Evolutionary conservation across 768 basidiomycete species (phyloP), one percentile per base, ranked within the genome.

Genomic region (Lactarius vividus): DNA sequence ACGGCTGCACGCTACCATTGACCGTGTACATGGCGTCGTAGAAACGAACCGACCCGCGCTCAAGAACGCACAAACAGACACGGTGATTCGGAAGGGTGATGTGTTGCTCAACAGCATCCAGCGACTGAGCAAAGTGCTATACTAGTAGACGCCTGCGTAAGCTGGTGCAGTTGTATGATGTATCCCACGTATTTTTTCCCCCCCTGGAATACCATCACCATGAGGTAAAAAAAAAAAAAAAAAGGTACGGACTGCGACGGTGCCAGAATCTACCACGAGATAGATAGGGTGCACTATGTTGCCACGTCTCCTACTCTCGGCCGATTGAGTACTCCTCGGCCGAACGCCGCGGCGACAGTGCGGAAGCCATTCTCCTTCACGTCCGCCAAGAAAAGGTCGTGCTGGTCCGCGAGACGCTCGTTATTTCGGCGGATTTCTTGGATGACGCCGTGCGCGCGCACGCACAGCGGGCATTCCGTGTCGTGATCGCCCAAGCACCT

Each of bases 1-100:
- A 28, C 83, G 96, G 13, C 77, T 99, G 58, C 87, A 92, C 72
- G 91, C 89, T 71, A 87, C 88, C 1, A 98, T 98, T 66, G 96
- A 98, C 81, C 92, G 93, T 72, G 96, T 98, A n/a, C 83, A 89
- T 63, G 93, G 94, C 0, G 84, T 98, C 42, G 94, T 98, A 18
- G 92, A 95, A 78, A 98, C 96, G 29, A 95, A 91, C 57, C 82
- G 93, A 64, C 83, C 85, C 4, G 82, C 85, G 54, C 76, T 83
- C 52, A 89, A 97, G 83, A 91, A 87, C 59, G 88, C 89, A 52
- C 90, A 95, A 72, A 97, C 96, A 74, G 94, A 96, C 74, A 88
- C 87, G 42, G 90, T 98, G n/a, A 84, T 99, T 60, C 90, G 89
- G 76, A 89, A 95, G 79, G 96, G 96, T 2, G 96, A 99, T 75